Evolutionary conservation across 768 basidiomycete species (phyloP).

Genomic region (Tephrocybe sp.): DNA sequence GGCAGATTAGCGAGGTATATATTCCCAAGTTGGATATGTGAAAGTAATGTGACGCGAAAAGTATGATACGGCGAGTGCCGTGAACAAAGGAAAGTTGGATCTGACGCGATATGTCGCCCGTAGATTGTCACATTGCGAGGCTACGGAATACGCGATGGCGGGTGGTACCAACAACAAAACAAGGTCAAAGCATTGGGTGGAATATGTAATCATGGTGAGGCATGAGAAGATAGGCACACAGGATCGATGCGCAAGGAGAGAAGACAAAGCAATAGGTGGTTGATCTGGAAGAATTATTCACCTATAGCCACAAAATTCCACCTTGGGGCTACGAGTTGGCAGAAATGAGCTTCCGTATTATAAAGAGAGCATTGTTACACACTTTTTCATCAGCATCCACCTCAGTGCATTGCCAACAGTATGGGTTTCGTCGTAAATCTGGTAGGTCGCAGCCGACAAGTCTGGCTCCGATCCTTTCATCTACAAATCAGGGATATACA

Average conservation of each 20-base stretch:
- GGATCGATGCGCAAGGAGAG: neutral
- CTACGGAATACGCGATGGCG: neutral
- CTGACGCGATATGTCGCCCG: neutral
- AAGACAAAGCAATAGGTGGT: conserved; percentile 8
- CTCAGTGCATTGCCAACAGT: conserved; percentile 93
- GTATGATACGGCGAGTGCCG: conserved; percentile 8
- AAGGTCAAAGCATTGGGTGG: neutral
- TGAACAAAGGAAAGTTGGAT: conserved; percentile 8
- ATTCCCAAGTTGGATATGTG: neutral
- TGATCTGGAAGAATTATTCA: conserved; percentile 29
- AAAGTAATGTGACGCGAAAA: too few relatives aligned
- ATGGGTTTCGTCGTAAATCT: conserved; percentile 91
- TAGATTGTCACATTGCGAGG: neutral
- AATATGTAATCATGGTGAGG: neutral
- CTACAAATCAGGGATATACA: conserved; percentile 39
- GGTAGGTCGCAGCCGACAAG: conserved; percentile 87
- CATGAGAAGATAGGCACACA: neutral
- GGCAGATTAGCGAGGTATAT: too few relatives aligned
- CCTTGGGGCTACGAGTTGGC: conserved; percentile 68
- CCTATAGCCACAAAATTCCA: conserved; percentile 99
- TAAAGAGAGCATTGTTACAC: conserved; percentile 21
- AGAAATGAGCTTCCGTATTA: conserved; percentile 5
- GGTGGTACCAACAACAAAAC: neutral
- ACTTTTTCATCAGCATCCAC: conserved; percentile 99
- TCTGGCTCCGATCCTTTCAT: conserved; percentile 82